Evolutionary conservation across 2,329 filamentous ascomycete genomes (phyloP).

Genomic region (Cladosporium velox): DNA sequence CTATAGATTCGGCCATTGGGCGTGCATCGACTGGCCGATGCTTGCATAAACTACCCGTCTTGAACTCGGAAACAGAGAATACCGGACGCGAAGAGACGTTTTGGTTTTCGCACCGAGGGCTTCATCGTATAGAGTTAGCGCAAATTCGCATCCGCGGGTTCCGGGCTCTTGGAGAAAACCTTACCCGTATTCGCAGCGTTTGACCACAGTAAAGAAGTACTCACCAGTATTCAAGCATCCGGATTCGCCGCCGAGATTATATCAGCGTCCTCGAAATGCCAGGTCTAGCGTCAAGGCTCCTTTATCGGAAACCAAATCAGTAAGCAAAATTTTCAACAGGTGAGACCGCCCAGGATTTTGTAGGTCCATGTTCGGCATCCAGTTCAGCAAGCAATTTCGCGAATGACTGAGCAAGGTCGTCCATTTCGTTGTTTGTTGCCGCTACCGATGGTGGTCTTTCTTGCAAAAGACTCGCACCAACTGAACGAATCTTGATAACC

Average conservation of each 20-base stretch:
- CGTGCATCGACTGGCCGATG: neutral
- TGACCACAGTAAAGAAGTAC: neutral
- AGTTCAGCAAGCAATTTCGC: neutral
- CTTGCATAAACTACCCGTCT: neutral
- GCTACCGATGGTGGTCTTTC: neutral
- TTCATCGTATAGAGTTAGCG: neutral
- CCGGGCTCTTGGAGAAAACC: neutral
- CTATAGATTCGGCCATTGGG: neutral
- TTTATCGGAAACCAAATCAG: neutral
- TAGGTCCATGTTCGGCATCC: neutral
- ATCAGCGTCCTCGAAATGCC: neutral
- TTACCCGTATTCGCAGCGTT: neutral
- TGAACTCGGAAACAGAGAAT: neutral
- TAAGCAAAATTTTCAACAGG: neutral
- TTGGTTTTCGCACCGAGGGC: neutral
- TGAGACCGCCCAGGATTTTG: neutral
- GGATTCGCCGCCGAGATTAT: neutral
- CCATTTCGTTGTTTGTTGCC: neutral
- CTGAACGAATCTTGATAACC: neutral
- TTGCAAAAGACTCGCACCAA: constrained; percentile 3
- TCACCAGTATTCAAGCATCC: neutral
- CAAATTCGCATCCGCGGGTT: neutral
- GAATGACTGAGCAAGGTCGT: neutral
- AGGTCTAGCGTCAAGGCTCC: neutral
- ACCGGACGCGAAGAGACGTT: neutral